These are phyloP conservation scores for Rostrohypoxylon terebratum DNA, from an alignment of 495 filamentous ascomycete genomes.

Conservation along the genomic window DNA sequence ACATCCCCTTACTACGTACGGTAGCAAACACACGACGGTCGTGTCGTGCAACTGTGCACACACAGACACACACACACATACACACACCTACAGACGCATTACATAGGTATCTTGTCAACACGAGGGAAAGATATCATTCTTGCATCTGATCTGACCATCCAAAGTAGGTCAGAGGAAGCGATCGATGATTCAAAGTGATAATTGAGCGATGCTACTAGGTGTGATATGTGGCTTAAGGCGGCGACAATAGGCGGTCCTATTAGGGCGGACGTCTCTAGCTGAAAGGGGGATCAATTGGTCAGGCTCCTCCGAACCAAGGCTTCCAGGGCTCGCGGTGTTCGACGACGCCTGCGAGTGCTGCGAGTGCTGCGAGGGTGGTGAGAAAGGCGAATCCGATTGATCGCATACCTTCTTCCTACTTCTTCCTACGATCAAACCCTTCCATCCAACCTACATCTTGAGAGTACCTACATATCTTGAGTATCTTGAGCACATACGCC, in stretches of 20 bases:
- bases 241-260: slow-evolving; percentile 44
- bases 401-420: slow-evolving; percentile 22
- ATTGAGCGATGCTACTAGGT: slow-evolving; percentile 40
- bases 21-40: slow-evolving; percentile 32
- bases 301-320: slow-evolving; percentile 39
- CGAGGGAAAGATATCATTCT: slow-evolving; percentile 31
- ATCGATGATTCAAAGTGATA: slow-evolving; percentile 38
- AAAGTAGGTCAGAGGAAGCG: slow-evolving; percentile 35
- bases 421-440: neutral
- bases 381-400: slow-evolving; percentile 34
- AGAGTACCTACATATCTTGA: neutral
- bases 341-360: slow-evolving; percentile 17
- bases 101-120: slow-evolving; percentile 23
- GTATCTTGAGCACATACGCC: neutral
- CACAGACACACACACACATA: neutral
- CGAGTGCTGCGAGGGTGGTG: slow-evolving; percentile 27
- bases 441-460: neutral
- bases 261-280: slow-evolving; percentile 32
- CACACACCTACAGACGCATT: neutral
- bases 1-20: slow-evolving; percentile 4
- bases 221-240: slow-evolving; percentile 47
- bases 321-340: slow-evolving; percentile 16
- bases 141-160: slow-evolving; percentile 40
- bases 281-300: slow-evolving; percentile 43
- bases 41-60: slow-evolving; percentile 40